Conservation (phyloP, 139 green algal species). For the Pycnococcus provasolii region DNA sequence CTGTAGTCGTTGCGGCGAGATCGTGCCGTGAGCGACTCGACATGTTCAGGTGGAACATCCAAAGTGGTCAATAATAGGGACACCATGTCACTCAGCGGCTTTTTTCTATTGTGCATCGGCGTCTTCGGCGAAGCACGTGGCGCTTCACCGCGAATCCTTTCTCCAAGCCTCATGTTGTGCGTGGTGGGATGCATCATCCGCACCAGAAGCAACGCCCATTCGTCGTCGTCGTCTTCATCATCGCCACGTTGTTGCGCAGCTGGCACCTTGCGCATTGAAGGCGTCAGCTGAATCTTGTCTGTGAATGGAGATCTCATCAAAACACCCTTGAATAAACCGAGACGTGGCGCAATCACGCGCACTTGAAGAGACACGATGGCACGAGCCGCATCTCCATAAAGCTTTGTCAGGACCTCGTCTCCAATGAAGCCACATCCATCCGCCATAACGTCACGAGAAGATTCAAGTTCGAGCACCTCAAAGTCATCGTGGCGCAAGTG, state of each 20-base stretch:
- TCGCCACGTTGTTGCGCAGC: not conserved
- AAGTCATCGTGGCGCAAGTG: not conserved
- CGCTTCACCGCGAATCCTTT: not conserved
- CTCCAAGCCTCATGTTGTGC: not conserved
- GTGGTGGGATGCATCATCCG: not conserved
- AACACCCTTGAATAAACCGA: not conserved
- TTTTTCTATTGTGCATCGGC: not conserved
- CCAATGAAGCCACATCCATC: not conserved
- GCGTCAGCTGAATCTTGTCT: not conserved
- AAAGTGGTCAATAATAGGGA: not conserved
- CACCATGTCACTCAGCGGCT: not conserved
- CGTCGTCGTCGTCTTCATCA: not conserved
- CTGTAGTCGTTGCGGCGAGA: not conserved
- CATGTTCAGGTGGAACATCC: not conserved
- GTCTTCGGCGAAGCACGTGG: not conserved
- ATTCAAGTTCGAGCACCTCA: not conserved
- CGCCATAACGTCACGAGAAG: not conserved
- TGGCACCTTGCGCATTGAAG: not conserved
- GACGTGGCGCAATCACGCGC: not conserved
- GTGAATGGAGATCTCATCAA: not conserved
- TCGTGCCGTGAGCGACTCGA: not conserved
- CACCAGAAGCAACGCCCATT: not conserved
- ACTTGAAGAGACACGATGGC: not conserved
- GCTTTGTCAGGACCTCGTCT: not conserved
- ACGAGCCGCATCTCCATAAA: not conserved